These are phyloP conservation scores for Fusarium pseudocircinatum DNA, from an alignment of 2,329 filamentous ascomycete species.

Conservation along the genomic window DNA sequence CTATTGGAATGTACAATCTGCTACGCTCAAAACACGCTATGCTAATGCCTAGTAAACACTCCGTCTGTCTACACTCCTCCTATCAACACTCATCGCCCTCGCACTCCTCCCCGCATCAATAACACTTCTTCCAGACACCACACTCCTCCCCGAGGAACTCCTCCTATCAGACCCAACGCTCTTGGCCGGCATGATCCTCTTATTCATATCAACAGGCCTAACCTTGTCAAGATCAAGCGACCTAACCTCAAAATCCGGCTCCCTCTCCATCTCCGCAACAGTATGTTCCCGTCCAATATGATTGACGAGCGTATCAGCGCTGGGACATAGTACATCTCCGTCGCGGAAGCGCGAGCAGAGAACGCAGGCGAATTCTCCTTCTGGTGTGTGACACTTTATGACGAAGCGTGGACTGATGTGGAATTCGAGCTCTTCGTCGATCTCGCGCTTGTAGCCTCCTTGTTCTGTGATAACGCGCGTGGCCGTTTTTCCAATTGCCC, in stretches of 20 bases:
- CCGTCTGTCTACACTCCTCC: conserved; percentile 8
- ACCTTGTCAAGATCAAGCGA: conserved; percentile 22
- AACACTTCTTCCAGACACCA: neutral
- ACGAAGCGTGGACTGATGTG: conserved; percentile 37
- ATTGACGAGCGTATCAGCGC: conserved; percentile 30
- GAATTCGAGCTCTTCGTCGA: conserved; percentile 40
- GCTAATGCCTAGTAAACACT: conserved; percentile 7
- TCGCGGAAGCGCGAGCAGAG: conserved; percentile 36
- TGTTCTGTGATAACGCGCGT: conserved; percentile 11
- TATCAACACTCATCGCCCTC: conserved; percentile 22
- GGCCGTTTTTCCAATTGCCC: conserved; percentile 35
- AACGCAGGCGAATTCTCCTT: conserved; percentile 38
- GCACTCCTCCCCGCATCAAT: neutral
- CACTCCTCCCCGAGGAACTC: neutral
- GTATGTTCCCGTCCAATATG: conserved; percentile 34
- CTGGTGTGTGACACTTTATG: conserved; percentile 37
- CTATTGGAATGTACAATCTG: neutral
- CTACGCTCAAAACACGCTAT: conserved; percentile 17
- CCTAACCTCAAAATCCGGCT: conserved; percentile 31
- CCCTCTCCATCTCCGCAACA: conserved; percentile 34
- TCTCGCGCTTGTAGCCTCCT: conserved; percentile 30
- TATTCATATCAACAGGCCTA: conserved; percentile 3
- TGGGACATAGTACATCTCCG: conserved; percentile 29
- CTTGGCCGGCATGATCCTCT: conserved; percentile 9
- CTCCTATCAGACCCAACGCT: neutral